These are phyloP conservation scores for Coffea humblotiana DNA, from an alignment of 305 asterid species.

Conservation along the genomic window DNA sequence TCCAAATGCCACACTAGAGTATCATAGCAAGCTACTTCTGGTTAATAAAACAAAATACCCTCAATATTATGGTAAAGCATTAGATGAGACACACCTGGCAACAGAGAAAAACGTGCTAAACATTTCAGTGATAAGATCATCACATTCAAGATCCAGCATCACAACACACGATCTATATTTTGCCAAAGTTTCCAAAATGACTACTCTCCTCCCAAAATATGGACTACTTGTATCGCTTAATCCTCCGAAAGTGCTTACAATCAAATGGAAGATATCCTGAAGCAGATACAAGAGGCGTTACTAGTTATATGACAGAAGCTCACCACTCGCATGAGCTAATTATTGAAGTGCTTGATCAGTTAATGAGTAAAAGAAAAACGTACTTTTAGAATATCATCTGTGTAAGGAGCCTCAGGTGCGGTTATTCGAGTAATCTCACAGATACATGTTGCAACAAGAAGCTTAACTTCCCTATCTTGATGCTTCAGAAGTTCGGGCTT, in stretches of 20 bases:
- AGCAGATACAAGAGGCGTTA: constrained; percentile 27
- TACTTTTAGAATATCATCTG: constrained; percentile 57
- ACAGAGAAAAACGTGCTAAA: constrained; percentile 71
- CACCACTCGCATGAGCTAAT: neutral
- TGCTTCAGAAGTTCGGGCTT: constrained; percentile 90
- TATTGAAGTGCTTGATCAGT: neutral
- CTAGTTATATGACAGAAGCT: constrained; percentile 23
- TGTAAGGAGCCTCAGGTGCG: constrained; percentile 66
- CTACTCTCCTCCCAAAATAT: constrained; percentile 84
- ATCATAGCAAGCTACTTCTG: neutral
- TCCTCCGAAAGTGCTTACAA: constrained; percentile 90
- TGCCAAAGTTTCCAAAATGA: constrained; percentile 92
- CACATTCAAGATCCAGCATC: constrained; percentile 99
- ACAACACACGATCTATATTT: constrained; percentile 93
- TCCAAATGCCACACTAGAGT: neutral
- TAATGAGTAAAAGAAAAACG: constrained; percentile 6
- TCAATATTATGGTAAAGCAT: neutral
- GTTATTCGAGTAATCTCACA: constrained; percentile 98
- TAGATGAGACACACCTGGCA: constrained; percentile 58
- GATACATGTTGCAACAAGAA: constrained; percentile 89
- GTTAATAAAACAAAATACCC: constrained; percentile 1
- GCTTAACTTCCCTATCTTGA: constrained; percentile 89
- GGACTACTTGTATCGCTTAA: constrained; percentile 73
- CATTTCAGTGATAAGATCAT: constrained; percentile 89
- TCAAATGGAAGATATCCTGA: constrained; percentile 89